Conservation (phyloP, 176 grass and related monocot species). For the Eremochloa ophiuroides region DNA sequence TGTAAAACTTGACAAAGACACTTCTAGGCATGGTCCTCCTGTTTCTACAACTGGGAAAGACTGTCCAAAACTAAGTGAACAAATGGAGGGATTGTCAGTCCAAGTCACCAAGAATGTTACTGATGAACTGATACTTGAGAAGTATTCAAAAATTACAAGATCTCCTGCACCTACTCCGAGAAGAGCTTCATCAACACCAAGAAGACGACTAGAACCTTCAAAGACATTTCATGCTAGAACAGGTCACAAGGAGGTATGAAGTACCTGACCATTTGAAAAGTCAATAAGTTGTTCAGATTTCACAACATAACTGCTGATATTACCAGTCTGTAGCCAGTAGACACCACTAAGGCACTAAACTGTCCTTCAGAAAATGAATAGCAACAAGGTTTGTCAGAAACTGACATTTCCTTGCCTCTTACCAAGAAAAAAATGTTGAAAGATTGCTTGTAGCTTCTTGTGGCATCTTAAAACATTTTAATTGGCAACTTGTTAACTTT, state of each 20-base stretch:
- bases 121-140: constrained; percentile 42
- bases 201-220: constrained; percentile 47
- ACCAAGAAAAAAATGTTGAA: background rate
- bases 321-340: background rate
- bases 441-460: background rate
- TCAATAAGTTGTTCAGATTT: constrained; percentile 10
- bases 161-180: constrained; percentile 47
- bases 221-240: constrained; percentile 73
- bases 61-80: constrained; percentile 33
- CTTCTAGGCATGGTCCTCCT: constrained; percentile 21
- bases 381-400: background rate
- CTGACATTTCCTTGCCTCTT: background rate
- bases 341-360: background rate
- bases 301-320: background rate
- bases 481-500: background rate
- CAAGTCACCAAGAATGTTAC: constrained; percentile 43
- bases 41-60: constrained; percentile 48
- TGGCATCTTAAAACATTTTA: background rate
- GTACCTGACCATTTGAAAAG: background rate
- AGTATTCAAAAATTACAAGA: constrained; percentile 28
- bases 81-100: constrained; percentile 40
- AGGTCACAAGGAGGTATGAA: constrained; percentile 49
- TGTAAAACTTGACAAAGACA: constrained; percentile 38
- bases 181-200: constrained; percentile 57
- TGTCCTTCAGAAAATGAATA: background rate